Evolutionary conservation across 306 rosid genomes (phyloP).

Genomic region (Comarum palustre): DNA sequence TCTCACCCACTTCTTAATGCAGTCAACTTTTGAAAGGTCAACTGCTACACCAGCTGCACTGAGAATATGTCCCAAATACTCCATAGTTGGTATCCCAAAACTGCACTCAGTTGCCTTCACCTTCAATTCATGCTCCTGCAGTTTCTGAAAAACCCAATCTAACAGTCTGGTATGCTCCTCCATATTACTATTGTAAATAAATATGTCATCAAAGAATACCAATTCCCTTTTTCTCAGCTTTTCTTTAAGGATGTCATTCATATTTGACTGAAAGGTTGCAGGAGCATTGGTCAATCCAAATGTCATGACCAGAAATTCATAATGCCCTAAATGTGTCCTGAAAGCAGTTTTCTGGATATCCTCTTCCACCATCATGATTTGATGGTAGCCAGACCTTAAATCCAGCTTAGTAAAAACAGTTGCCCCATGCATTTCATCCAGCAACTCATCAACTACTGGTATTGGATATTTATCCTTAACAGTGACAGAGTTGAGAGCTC

Average conservation of each 20-base stretch:
- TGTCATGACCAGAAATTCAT: too few relatives aligned
- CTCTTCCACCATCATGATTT: background rate
- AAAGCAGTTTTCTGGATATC: background rate
- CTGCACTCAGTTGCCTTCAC: too few relatives aligned
- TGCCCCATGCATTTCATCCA: background rate
- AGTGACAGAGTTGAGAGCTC: too few relatives aligned
- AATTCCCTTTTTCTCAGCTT: background rate
- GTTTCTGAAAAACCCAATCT: background rate
- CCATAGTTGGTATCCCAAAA: too few relatives aligned
- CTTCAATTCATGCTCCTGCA: background rate
- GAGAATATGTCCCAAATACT: too few relatives aligned
- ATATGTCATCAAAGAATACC: background rate
- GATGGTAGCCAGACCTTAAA: background rate
- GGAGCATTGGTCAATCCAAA: background rate
- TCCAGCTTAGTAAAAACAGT: background rate
- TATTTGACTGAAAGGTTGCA: background rate
- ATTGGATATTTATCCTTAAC: too few relatives aligned
- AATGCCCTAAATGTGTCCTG: too few relatives aligned
- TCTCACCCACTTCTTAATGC: too few relatives aligned
- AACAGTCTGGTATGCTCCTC: background rate
- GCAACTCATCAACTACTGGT: background rate
- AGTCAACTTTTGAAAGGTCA: too few relatives aligned
- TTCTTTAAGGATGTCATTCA: background rate
- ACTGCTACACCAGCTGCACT: too few relatives aligned
- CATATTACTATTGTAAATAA: background rate